Evolutionary conservation across 129 eudicot genomes (phyloP).

Genomic region (Chrysanthemum lavandulifolium): DNA sequence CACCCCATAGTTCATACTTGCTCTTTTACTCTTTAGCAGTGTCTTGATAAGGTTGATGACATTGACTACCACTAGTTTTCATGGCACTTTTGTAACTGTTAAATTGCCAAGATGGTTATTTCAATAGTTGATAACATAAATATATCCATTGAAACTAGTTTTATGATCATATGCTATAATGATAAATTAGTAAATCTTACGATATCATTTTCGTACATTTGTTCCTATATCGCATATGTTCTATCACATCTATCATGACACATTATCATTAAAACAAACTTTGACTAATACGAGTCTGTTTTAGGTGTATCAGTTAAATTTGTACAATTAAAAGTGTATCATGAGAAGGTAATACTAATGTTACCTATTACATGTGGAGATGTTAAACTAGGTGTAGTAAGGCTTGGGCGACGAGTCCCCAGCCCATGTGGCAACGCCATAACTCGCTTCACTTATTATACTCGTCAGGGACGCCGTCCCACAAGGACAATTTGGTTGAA

Average conservation of each 20-base stretch:
- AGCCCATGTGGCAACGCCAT: too few relatives aligned
- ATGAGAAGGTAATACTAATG: too few relatives aligned
- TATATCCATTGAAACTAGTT: slow-evolving; percentile 7
- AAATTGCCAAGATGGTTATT: background rate
- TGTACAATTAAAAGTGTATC: too few relatives aligned
- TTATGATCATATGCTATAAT: background rate
- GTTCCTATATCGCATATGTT: background rate
- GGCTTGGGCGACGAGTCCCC: too few relatives aligned
- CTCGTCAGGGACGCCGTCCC: too few relatives aligned
- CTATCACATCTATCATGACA: background rate
- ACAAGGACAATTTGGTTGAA: too few relatives aligned
- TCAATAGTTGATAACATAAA: slow-evolving; percentile 1
- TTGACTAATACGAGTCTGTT: background rate
- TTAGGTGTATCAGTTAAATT: too few relatives aligned
- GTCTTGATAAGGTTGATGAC: slow-evolving; percentile 37
- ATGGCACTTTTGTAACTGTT: slow-evolving; percentile 4
- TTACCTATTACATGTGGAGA: too few relatives aligned
- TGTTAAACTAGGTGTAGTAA: too few relatives aligned
- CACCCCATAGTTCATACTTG: slow-evolving; percentile 29
- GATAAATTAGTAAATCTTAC: background rate
- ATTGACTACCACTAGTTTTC: slow-evolving; percentile 29
- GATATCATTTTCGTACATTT: background rate
- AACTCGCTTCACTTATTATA: too few relatives aligned
- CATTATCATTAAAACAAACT: background rate
- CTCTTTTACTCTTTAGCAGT: slow-evolving; percentile 16